These are phyloP conservation scores for Pestalotiopsis sp. DNA, from an alignment of 2,329 filamentous ascomycete genomes.

Conservation along the genomic window DNA sequence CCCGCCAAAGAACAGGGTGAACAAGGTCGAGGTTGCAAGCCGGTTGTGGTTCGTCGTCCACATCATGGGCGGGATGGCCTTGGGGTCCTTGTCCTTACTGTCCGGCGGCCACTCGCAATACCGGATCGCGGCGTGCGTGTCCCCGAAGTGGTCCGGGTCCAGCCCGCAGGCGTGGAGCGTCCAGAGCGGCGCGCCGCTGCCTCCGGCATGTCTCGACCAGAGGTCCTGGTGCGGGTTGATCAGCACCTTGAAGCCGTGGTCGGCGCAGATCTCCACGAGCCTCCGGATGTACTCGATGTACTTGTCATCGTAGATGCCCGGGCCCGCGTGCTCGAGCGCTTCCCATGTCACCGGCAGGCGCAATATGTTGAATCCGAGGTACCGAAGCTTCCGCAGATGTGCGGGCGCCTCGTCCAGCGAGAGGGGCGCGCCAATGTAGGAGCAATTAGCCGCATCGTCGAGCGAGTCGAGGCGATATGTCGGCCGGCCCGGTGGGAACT, in stretches of 20 bases:
- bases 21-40: conserved; percentile 21
- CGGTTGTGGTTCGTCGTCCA: conserved; percentile 28
- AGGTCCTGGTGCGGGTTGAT: conserved; percentile 27
- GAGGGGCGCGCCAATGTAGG: conserved; percentile 18
- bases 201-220: conserved; percentile 24
- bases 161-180: conserved; percentile 25
- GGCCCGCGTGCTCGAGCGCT: conserved; percentile 23
- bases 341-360: conserved; percentile 24
- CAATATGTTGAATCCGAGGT: conserved; percentile 22
- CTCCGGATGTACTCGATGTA: conserved; percentile 20
- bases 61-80: conserved; percentile 24
- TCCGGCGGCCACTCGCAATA: conserved; percentile 24
- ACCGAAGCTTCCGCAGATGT: conserved; percentile 19
- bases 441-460: conserved; percentile 13
- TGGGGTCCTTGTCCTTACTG: conserved; percentile 22
- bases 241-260: conserved; percentile 22
- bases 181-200: conserved; percentile 25
- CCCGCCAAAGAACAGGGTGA: conserved; percentile 24
- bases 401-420: conserved; percentile 17
- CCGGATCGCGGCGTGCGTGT: conserved; percentile 23
- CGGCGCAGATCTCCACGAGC: conserved; percentile 19
- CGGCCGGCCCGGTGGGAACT: conserved; percentile 19
- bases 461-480: conserved; percentile 20
- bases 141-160: conserved; percentile 20
- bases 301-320: conserved; percentile 23